phyloP scores from a whole-genome alignment of 208 protist species.

The Leishmania guyanensis region DNA sequence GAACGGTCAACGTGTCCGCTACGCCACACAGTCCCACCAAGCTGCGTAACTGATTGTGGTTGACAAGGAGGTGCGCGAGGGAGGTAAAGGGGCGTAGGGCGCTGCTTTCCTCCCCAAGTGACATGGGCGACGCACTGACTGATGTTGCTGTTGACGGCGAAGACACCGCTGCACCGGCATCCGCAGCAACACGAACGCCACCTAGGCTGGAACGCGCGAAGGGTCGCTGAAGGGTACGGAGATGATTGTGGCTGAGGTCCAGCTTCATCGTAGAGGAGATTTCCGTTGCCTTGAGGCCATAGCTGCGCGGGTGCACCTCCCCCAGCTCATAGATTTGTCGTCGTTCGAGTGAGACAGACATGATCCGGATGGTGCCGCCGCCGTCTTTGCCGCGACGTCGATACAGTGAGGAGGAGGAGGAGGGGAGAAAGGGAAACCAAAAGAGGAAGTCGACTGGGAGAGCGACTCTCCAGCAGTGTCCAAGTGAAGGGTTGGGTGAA shows the following conservation, averaged over 20 bases:
- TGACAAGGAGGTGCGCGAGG: conserved; percentile 22
- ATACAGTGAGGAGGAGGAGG: neutral
- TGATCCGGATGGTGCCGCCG: neutral
- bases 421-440: neutral
- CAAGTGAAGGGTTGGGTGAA: neutral
- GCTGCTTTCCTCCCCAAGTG: conserved; percentile 24
- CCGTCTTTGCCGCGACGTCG: neutral
- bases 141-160: neutral
- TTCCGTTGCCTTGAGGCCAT: conserved; percentile 14
- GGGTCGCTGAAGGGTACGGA: conserved; percentile 32
- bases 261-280: conserved; percentile 20
- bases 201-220: neutral
- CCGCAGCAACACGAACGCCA: neutral
- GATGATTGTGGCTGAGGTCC: conserved; percentile 31
- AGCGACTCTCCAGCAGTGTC: neutral
- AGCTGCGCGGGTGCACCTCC: conserved; percentile 13
- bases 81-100: conserved; percentile 16
- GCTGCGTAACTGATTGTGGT: conserved; percentile 31
- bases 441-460: neutral
- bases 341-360: conserved; percentile 17
- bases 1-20: conserved; percentile 31
- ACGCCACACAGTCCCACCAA: conserved; percentile 26
- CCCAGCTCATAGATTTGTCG: conserved; percentile 25
- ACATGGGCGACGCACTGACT: neutral
- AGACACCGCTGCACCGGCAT: neutral